A percentile compares a stretch with the other conserved stretches of the same genome.
Conservation (phyloP, 495 filamentous ascomycete genomes). For the Talaromyces trachyspermus region DNA sequence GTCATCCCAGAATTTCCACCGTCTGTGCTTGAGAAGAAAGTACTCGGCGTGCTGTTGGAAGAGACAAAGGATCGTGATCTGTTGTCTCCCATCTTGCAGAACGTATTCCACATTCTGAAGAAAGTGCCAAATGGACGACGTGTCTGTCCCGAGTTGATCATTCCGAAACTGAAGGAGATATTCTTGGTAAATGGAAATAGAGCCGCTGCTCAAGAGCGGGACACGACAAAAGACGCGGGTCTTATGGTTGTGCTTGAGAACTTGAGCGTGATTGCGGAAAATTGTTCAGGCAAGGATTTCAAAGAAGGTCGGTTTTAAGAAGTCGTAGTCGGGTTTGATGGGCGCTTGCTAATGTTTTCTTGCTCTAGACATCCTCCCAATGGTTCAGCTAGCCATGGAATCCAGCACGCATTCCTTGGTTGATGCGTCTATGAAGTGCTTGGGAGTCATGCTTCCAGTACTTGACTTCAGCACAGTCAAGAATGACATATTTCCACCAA, state of each 20-base stretch:
- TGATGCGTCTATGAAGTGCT: constrained; percentile 68
- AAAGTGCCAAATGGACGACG: constrained; percentile 67
- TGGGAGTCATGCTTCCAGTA: constrained; percentile 67
- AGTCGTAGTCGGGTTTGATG: background rate
- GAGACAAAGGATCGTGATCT: constrained; percentile 88
- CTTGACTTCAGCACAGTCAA: constrained; percentile 95
- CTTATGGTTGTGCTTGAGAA: constrained; percentile 85
- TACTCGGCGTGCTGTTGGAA: constrained; percentile 79
- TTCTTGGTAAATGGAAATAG: constrained; percentile 55
- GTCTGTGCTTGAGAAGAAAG: constrained; percentile 88
- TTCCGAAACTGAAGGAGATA: constrained; percentile 74
- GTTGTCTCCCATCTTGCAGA: constrained; percentile 74
- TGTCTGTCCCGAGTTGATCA: constrained; percentile 73
- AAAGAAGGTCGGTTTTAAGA: constrained; percentile 63
- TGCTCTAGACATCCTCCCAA: constrained; percentile 75
- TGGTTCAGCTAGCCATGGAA: constrained; percentile 73
- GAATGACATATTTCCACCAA: constrained; percentile 86
- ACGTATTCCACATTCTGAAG: constrained; percentile 80
- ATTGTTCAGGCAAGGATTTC: constrained; percentile 85
- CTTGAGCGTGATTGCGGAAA: constrained; percentile 61
- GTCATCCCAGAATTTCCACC: constrained; percentile 87
- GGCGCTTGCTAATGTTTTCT: constrained; percentile 4
- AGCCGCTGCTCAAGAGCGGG: constrained; percentile 52
- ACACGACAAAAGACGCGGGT: constrained; percentile 78
- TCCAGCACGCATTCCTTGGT: constrained; percentile 82